Conservation (phyloP, 352 stramenopile species). For the Phytophthora idaei region DNA sequence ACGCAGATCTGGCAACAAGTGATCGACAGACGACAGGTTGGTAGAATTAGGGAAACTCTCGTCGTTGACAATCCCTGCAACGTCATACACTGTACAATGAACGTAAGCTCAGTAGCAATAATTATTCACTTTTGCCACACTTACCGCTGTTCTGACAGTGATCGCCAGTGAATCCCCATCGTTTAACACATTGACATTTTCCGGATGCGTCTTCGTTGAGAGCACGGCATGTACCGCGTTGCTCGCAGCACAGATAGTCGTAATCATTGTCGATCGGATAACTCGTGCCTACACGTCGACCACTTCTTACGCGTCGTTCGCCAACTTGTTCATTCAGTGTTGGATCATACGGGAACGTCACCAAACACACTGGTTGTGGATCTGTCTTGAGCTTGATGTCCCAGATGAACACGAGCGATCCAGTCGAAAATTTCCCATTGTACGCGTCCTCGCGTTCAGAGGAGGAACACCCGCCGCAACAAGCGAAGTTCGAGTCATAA, state of each 20-base stretch:
- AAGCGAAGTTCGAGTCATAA: conserved; percentile 67
- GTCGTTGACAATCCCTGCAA: conserved; percentile 52
- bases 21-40: conserved; percentile 39
- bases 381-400: conserved; percentile 65
- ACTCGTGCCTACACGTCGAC: conserved; percentile 56
- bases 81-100: conserved; percentile 56
- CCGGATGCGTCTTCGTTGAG: conserved; percentile 66
- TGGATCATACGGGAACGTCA: conserved; percentile 72
- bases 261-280: conserved; percentile 82
- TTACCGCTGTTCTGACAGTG: conserved; percentile 71
- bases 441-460: conserved; percentile 53
- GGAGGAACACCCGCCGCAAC: conserved; percentile 74
- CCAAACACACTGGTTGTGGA: conserved; percentile 43
- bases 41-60: conserved; percentile 42
- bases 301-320: conserved; percentile 63
- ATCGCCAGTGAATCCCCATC: conserved; percentile 70
- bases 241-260: conserved; percentile 70
- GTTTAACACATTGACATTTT: conserved; percentile 65
- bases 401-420: conserved; percentile 71
- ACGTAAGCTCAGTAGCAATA: neutral
- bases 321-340: conserved; percentile 62
- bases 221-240: conserved; percentile 51
- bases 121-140: neutral
- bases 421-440: conserved; percentile 53
- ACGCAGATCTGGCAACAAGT: conserved; percentile 57